Evolutionary conservation across 805 yeast genomes (phyloP).

Genomic region (Zygoascus flipseniorum): DNA sequence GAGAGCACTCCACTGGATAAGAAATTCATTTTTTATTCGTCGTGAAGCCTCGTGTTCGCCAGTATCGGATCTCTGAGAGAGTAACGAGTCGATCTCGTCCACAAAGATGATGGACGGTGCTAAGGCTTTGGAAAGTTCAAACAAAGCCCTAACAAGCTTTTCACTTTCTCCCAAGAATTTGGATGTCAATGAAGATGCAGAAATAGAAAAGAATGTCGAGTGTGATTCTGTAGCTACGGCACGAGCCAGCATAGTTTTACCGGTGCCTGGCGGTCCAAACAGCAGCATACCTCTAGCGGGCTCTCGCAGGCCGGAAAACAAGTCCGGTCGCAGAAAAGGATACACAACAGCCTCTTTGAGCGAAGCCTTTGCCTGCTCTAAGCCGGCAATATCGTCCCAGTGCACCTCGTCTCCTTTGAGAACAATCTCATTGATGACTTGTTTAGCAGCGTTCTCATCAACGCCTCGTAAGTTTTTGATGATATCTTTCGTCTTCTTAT

Average conservation of each 20-base stretch:
- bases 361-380: constrained; percentile 80
- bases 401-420: constrained; percentile 83
- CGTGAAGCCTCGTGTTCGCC: constrained; percentile 83
- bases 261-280: constrained; percentile 99
- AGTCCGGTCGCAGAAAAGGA: constrained; percentile 89
- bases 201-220: constrained; percentile 84
- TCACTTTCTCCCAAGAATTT: constrained; percentile 84
- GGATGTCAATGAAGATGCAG: constrained; percentile 84
- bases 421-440: constrained; percentile 79
- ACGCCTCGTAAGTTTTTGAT: constrained; percentile 47
- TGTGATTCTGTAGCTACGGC: constrained; percentile 95
- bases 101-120: constrained; percentile 93
- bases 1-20: constrained; percentile 90
- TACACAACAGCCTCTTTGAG: constrained; percentile 92
- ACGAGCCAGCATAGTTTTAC: constrained; percentile 93
- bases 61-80: constrained; percentile 69
- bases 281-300: constrained; percentile 94
- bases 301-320: constrained; percentile 82
- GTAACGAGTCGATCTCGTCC: constrained; percentile 88
- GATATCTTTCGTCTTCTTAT: constrained; percentile 24
- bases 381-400: constrained; percentile 95
- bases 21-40: constrained; percentile 84
- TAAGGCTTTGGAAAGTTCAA: constrained; percentile 71
- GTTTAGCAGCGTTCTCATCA: constrained; percentile 70
- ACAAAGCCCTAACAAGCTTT: constrained; percentile 82